Percentiles rank a stretch among this genome's conserved stretches.
Conservation (phyloP, 2,329 filamentous ascomycete genomes). For the Blumeria graminis region DNA sequence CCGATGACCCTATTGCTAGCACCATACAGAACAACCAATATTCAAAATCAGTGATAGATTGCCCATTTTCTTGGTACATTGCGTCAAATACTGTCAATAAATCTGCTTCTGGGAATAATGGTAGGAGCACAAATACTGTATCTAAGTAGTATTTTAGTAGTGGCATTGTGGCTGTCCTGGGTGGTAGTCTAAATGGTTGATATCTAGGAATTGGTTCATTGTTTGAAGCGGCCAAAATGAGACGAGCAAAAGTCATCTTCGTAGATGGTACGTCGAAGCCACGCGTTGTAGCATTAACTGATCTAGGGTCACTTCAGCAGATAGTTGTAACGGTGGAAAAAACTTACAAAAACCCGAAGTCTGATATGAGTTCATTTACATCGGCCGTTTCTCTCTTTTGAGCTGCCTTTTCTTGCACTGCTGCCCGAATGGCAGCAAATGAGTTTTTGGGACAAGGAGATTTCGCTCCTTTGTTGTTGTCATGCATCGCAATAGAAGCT, state of each 20-base stretch:
- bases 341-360: slow-evolving; percentile 69
- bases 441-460: slow-evolving; percentile 37
- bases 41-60: slow-evolving; percentile 39
- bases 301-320: slow-evolving; percentile 23
- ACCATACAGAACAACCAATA: slow-evolving; percentile 79
- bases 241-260: slow-evolving; percentile 76
- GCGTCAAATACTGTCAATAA: slow-evolving; percentile 61
- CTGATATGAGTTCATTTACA: slow-evolving; percentile 76
- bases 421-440: slow-evolving; percentile 33
- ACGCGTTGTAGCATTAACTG: slow-evolving; percentile 79
- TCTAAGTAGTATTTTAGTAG: slow-evolving; percentile 67
- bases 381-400: slow-evolving; percentile 52
- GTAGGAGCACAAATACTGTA: slow-evolving; percentile 58
- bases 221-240: slow-evolving; percentile 62
- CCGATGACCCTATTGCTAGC: slow-evolving; percentile 55
- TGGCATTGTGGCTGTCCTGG: slow-evolving; percentile 39
- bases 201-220: slow-evolving; percentile 46
- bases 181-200: slow-evolving; percentile 38
- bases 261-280: slow-evolving; percentile 78
- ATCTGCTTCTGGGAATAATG: slow-evolving; percentile 57
- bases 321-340: background rate
- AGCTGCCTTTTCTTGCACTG: slow-evolving; percentile 40
- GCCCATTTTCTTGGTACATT: slow-evolving; percentile 47
- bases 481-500: slow-evolving; percentile 36
- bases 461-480: slow-evolving; percentile 25